phyloP scores from a whole-genome alignment of 129 eudicot species.

The Silybum marianum region DNA sequence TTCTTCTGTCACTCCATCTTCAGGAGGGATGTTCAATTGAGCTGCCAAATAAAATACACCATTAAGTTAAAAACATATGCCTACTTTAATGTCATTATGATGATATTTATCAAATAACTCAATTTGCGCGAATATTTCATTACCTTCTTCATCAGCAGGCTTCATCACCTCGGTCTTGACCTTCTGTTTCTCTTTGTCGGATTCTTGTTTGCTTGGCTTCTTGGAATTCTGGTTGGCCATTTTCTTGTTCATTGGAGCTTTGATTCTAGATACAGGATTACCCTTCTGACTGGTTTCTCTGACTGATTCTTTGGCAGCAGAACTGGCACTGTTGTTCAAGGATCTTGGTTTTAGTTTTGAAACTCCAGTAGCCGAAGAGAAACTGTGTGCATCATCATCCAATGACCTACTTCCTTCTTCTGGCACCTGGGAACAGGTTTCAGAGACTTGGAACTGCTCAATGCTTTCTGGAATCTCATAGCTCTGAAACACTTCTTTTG shows the following conservation, averaged over 20 bases:
- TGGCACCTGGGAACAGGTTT: constrained; percentile 51
- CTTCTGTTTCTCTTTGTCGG: constrained; percentile 37
- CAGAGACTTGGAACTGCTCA: constrained; percentile 75
- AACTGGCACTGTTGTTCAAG: constrained; percentile 33
- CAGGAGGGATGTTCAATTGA: constrained; percentile 24
- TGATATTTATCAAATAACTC: background rate
- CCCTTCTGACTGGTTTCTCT: constrained; percentile 38
- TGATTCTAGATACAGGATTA: constrained; percentile 31
- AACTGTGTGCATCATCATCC: constrained; percentile 57
- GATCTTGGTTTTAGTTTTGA: constrained; percentile 52
- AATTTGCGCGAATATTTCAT: background rate
- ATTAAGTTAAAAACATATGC: background rate
- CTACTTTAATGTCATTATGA: background rate
- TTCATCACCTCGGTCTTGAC: constrained; percentile 48
- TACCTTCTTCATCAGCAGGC: constrained; percentile 56
- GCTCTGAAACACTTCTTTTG: constrained; percentile 54
- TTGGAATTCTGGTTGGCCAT: constrained; percentile 36
- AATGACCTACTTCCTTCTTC: constrained; percentile 51
- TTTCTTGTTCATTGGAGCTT: constrained; percentile 42
- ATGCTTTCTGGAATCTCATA: constrained; percentile 57
- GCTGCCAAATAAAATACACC: constrained; percentile 26
- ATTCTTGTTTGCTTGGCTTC: constrained; percentile 45
- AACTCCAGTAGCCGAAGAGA: constrained; percentile 49
- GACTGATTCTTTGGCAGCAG: constrained; percentile 37
- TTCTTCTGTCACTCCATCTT: constrained; percentile 47